Percentiles rank a stretch among this genome's conserved stretches.
These are phyloP conservation scores for Clavariopsis aquatica DNA, from an alignment of 495 filamentous ascomycete genomes.

Conservation along the genomic window DNA sequence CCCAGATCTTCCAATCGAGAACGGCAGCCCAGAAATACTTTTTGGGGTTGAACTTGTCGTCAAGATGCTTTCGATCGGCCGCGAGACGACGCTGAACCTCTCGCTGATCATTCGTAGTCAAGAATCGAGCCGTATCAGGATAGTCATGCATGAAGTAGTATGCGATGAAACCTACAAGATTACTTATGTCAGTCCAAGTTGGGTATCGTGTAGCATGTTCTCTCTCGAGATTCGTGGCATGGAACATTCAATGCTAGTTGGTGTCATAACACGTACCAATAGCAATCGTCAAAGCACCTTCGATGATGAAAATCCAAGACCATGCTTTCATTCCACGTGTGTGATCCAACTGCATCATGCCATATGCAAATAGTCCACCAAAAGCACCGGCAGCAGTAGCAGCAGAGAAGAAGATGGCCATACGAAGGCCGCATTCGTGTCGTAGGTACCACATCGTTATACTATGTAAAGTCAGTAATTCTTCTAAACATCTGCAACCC, in stretches of 20 bases:
- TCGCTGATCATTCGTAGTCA: slow-evolving; percentile 31
- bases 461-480: slow-evolving; percentile 12
- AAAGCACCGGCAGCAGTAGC: slow-evolving; percentile 49
- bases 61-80: slow-evolving; percentile 34
- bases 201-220: slow-evolving; percentile 3
- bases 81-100: slow-evolving; percentile 38
- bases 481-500: not conserved
- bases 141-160: slow-evolving; percentile 42
- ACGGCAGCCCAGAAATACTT: slow-evolving; percentile 34
- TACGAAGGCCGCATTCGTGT: slow-evolving; percentile 33
- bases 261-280: slow-evolving; percentile 29
- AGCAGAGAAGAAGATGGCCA: slow-evolving; percentile 45
- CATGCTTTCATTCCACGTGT: slow-evolving; percentile 31
- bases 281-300: slow-evolving; percentile 40
- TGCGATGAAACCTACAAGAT: slow-evolving; percentile 28
- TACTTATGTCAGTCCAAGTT: slow-evolving; percentile 22
- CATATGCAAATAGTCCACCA: slow-evolving; percentile 40
- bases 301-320: slow-evolving; percentile 44
- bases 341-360: slow-evolving; percentile 35
- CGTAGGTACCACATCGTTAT: slow-evolving; percentile 42
- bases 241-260: slow-evolving; percentile 2
- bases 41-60: slow-evolving; percentile 32
- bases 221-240: not conserved
- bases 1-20: slow-evolving; percentile 41
- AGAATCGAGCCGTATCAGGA: slow-evolving; percentile 37